Evolutionary conservation across 495 filamentous ascomycete genomes (phyloP).

Genomic region (Jackrogersella multiformis): DNA sequence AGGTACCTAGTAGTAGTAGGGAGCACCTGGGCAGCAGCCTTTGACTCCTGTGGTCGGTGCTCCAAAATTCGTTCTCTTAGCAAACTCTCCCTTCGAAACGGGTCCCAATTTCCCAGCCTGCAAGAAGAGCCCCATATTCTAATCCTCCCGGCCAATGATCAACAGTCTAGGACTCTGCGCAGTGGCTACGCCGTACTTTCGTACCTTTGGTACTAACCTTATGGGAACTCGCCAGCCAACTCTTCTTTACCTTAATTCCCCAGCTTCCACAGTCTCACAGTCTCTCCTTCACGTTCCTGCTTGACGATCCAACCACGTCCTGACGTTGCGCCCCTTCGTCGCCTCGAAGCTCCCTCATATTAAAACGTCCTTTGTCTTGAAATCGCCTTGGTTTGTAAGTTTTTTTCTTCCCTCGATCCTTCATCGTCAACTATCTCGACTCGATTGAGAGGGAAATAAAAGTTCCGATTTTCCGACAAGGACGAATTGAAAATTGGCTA

Average conservation of each 20-base stretch:
- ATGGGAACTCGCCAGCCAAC: constrained; percentile 39
- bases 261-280: constrained; percentile 29
- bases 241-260: constrained; percentile 44
- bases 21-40: no score
- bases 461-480: constrained; percentile 19
- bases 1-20: no score
- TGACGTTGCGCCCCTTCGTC: constrained; percentile 37
- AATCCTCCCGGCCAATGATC: constrained; percentile 31
- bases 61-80: constrained; percentile 30
- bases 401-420: background rate
- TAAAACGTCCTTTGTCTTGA: constrained; percentile 27
- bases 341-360: constrained; percentile 19
- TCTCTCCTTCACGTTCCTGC: constrained; percentile 43
- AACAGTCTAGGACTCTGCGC: constrained; percentile 12
- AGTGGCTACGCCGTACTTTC: constrained; percentile 30
- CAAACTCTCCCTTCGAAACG: constrained; percentile 36
- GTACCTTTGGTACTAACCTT: constrained; percentile 31
- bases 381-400: constrained; percentile 39
- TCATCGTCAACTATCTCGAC: constrained; percentile 7
- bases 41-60: background rate
- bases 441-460: constrained; percentile 39
- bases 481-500: constrained; percentile 38
- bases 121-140: constrained; percentile 32
- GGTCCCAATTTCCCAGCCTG: constrained; percentile 50
- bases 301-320: constrained; percentile 37